Conservation (phyloP, 495 filamentous ascomycete species). For the Podospora australis region DNA sequence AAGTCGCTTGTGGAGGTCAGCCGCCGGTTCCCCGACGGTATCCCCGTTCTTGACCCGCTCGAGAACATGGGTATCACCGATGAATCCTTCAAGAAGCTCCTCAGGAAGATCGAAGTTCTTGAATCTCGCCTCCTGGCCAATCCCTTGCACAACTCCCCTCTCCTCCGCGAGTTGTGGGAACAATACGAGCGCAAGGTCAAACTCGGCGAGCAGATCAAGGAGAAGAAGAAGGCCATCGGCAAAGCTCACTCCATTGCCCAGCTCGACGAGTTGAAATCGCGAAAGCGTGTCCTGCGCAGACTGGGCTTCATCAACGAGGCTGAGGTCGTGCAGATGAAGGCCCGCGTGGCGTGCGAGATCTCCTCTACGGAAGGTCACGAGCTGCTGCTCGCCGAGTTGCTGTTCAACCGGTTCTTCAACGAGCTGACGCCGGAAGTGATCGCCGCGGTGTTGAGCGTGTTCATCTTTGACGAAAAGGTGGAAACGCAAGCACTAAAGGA, state of each 20-base stretch:
- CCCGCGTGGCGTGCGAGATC: conserved; percentile 94
- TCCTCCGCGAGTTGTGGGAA: conserved; percentile 73
- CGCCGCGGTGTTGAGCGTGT: conserved; percentile 79
- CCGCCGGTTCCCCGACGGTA: conserved; percentile 84
- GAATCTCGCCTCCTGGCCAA: conserved; percentile 87
- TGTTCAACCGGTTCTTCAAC: conserved; percentile 98
- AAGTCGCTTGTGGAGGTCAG: conserved; percentile 64
- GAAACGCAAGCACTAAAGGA: conserved; percentile 68
- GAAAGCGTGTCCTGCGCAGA: conserved; percentile 94
- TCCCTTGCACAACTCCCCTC: conserved; percentile 81
- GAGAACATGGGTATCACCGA: conserved; percentile 93
- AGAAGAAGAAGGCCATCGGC: conserved; percentile 75
- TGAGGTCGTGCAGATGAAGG: conserved; percentile 92
- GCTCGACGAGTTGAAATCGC: conserved; percentile 89
- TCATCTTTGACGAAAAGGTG: conserved; percentile 94
- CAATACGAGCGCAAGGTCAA: conserved; percentile 76
- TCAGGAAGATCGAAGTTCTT: conserved; percentile 93
- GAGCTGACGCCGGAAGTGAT: conserved; percentile 80
- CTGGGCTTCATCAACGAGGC: conserved; percentile 90
- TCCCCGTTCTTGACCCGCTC: conserved; percentile 82
- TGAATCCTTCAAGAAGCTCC: conserved; percentile 83
- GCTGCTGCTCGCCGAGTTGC: conserved; percentile 79
- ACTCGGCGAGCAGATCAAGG: conserved; percentile 71
- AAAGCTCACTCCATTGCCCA: conserved; percentile 81
- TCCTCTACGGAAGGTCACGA: conserved; percentile 79